Base-by-base conservation (phyloP, 2,329 filamentous ascomycete species). In the Fusarium globosum region DNA sequence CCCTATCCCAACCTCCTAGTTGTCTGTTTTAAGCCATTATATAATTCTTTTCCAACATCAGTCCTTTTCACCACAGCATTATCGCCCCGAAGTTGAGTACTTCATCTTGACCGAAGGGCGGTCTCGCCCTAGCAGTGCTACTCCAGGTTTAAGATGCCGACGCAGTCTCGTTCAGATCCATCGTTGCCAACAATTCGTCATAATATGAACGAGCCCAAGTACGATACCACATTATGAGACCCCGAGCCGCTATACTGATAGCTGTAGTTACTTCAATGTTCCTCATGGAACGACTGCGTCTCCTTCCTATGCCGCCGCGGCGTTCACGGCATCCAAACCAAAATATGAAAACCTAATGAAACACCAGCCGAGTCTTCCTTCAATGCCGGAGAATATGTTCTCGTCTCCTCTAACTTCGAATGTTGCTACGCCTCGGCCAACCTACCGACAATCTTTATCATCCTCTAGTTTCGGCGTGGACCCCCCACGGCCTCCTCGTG, bases 401-500 rank as follows among this genome's bases (percentile, higher is more conserved):
- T 53, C 53, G 10, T 56, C 69, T 55, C 57, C 52, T 38, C n/a
- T 36, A 1, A 33, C 61, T 46, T 74, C 67, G 2, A 26, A 30
- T n/a, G 35, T 41, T 6, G 57, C 64, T 10, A 53, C 74, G 2
- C 60, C 71, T 38, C 58, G 62, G 10, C 59, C 58, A 8, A 39
- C 13, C 11, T 23, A 56, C 28, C 46, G 46, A 15, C 51, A 52
- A 16, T 45, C 65, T 9, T 11, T 42, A 10, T 46, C 62, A 21
- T 71, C 74, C 18, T 69, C 74, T 21, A 61, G 68, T 58, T 82
- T 79, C 23, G 79, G 78, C 21, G 78, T 87, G 35, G 88, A 90
- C 63, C 88, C 88, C 6, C 89, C 88, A 30, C 85, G 89, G 5
- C 84, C 86, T n/a, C 81, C 89, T 60, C 86, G 81, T 55, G 83